These are phyloP conservation scores for Colletotrichum sp. DNA, from an alignment of 2,329 filamentous ascomycete genomes.

Conservation along the genomic window DNA sequence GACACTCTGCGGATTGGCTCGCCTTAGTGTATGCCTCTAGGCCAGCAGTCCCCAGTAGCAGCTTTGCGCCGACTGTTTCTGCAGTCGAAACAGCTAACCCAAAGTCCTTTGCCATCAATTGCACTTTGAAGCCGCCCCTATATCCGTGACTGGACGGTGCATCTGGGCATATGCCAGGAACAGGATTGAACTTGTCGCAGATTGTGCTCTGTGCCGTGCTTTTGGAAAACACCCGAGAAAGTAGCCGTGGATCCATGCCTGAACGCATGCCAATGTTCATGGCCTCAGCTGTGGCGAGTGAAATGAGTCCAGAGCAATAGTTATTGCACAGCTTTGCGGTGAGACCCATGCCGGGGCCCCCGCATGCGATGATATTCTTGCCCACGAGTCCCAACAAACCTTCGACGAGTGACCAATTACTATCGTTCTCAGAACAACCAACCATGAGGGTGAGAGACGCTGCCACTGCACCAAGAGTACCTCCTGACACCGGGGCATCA, in stretches of 20 bases:
- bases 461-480: neutral
- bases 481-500: neutral
- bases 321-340: constrained; percentile 67
- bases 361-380: constrained; percentile 58
- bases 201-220: constrained; percentile 35
- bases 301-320: constrained; percentile 63
- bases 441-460: neutral
- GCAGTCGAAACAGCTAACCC: neutral
- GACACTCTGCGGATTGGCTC: neutral
- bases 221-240: constrained; percentile 35
- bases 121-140: constrained; percentile 60
- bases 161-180: constrained; percentile 34
- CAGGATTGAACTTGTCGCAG: constrained; percentile 35
- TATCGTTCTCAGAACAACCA: neutral
- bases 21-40: neutral
- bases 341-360: constrained; percentile 59
- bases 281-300: constrained; percentile 62
- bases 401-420: neutral
- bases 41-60: neutral
- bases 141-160: constrained; percentile 35
- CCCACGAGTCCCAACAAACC: constrained; percentile 50
- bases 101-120: constrained; percentile 66
- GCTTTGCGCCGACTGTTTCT: neutral
- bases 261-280: constrained; percentile 65
- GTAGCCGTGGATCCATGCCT: constrained; percentile 58